These are phyloP conservation scores for Verticillium isaacii DNA, from an alignment of 2,329 filamentous ascomycete species.

Conservation along the genomic window DNA sequence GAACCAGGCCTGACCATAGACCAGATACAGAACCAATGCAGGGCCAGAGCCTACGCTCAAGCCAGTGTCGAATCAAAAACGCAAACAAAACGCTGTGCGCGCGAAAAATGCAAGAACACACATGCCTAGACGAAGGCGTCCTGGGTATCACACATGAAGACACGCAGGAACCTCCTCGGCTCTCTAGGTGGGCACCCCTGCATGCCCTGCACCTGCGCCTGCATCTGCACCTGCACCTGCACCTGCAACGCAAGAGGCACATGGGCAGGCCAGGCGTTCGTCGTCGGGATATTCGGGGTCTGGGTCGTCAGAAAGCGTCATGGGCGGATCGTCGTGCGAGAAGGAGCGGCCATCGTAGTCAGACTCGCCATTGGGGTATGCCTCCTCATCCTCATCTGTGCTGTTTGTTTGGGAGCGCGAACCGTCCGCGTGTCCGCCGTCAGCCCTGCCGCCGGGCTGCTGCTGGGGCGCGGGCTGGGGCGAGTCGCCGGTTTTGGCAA, in stretches of 20 bases:
- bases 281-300: constrained; percentile 4
- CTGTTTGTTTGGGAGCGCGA: constrained; percentile 21
- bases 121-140: neutral
- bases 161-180: neutral
- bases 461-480: neutral
- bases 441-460: constrained; percentile 1
- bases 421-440: neutral
- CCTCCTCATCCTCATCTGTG: constrained; percentile 28
- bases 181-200: neutral
- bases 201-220: neutral
- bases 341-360: constrained; percentile 17
- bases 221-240: neutral
- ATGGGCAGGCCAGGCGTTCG: neutral
- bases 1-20: neutral
- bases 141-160: neutral
- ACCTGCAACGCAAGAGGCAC: neutral
- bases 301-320: constrained; percentile 11
- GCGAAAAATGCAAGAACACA: neutral
- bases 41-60: neutral
- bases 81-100: neutral
- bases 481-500: constrained; percentile 39
- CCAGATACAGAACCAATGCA: neutral
- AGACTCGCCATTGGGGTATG: constrained; percentile 27
- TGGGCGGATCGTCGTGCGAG: constrained; percentile 12
- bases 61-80: neutral